These are phyloP conservation scores for Trebouxia sp. DNA, from an alignment of 139 green algal genomes.

Conservation along the genomic window DNA sequence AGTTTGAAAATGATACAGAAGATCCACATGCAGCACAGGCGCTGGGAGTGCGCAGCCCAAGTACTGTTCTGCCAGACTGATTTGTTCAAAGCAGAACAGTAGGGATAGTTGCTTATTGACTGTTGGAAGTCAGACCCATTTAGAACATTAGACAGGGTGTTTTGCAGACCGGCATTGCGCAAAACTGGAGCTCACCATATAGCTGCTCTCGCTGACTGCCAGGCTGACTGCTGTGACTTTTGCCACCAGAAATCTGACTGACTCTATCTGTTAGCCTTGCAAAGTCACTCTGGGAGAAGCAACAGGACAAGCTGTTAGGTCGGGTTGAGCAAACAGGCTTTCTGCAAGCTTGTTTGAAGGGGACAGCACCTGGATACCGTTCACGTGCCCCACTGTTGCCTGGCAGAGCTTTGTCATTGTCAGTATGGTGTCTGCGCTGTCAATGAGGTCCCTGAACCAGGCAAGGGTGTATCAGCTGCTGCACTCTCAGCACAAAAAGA, in stretches of 20 bases:
- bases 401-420: slow-evolving; percentile 71
- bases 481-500: neutral
- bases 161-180: too few relatives aligned
- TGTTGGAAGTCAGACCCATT: too few relatives aligned
- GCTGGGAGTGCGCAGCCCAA: too few relatives aligned
- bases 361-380: slow-evolving; percentile 56
- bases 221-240: slow-evolving; percentile 1
- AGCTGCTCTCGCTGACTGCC: slow-evolving; percentile 58
- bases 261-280: neutral
- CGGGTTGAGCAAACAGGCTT: neutral
- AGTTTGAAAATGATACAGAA: too few relatives aligned
- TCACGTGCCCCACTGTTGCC: slow-evolving; percentile 61
- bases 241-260: neutral
- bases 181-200: slow-evolving; percentile 56
- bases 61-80: too few relatives aligned
- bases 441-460: slow-evolving; percentile 85
- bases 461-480: neutral
- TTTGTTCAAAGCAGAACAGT: too few relatives aligned
- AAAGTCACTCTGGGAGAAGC: slow-evolving; percentile 34
- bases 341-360: neutral
- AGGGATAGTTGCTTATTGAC: too few relatives aligned
- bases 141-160: too few relatives aligned
- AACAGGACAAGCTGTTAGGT: neutral
- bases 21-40: too few relatives aligned
- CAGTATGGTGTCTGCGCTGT: slow-evolving; percentile 89